These are phyloP conservation scores for Neonothopanus nambi DNA, from an alignment of 1,284 basidiomycete genomes.

Conservation along the genomic window DNA sequence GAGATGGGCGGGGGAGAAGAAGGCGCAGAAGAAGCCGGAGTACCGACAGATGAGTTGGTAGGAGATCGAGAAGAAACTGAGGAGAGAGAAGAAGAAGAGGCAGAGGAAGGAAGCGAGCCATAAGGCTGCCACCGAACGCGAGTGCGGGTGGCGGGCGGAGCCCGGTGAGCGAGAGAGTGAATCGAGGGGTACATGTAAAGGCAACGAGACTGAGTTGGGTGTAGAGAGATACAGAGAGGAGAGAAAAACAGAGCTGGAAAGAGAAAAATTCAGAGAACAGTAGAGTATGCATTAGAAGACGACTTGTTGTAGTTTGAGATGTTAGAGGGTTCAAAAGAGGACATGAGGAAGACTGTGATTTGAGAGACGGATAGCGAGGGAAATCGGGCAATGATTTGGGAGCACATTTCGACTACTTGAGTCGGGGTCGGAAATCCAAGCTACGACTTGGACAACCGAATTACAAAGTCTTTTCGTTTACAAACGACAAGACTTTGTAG, in stretches of 20 bases:
- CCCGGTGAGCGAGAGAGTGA: conserved; percentile 67
- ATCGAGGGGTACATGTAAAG: conserved; percentile 56
- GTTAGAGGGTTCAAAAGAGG: conserved; percentile 21
- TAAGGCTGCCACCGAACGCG: conserved; percentile 79
- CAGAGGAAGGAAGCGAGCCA: conserved; percentile 39
- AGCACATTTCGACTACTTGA: conserved; percentile 40
- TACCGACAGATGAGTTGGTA: conserved; percentile 51
- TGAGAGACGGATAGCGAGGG: conserved; percentile 9
- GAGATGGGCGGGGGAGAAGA: conserved; percentile 41
- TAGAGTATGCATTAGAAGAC: conserved; percentile 35
- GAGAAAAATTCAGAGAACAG: conserved; percentile 30
- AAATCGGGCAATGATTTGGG: conserved; percentile 24
- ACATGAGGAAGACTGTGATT: conserved; percentile 11
- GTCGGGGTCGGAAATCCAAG: conserved; percentile 40
- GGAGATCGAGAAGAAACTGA: conserved; percentile 43
- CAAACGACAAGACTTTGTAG: conserved; percentile 29
- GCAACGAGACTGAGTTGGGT: conserved; percentile 27
- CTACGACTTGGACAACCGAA: conserved; percentile 32
- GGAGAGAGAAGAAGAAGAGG: conserved; percentile 32
- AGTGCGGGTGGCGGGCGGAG: conserved; percentile 61
- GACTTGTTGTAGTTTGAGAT: conserved; percentile 19
- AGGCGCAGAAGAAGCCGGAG: conserved; percentile 58
- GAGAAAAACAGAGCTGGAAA: conserved; percentile 21
- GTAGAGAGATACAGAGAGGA: conserved; percentile 21
- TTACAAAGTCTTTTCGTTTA: conserved; percentile 38